phyloP scores from a whole-genome alignment of 345 rosid species.

The Heritiera fomes region DNA sequence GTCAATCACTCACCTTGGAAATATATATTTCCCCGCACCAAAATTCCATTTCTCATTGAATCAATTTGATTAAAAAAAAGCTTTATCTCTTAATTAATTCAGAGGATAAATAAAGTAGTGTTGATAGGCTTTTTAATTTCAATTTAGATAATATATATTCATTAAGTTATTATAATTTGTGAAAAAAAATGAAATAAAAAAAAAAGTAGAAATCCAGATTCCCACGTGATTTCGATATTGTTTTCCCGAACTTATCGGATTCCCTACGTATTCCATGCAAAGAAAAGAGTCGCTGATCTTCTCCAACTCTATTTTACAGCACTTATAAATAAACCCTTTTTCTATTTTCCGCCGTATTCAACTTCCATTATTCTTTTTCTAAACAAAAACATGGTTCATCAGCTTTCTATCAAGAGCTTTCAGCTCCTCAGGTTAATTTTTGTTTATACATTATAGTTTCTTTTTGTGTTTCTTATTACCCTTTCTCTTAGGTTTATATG shows the following conservation, averaged over 20 bases:
- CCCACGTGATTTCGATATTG: background rate
- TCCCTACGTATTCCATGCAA: background rate
- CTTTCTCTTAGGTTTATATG: background rate
- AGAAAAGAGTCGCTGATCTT: background rate
- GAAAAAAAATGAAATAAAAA: background rate
- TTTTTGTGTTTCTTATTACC: background rate
- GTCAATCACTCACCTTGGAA: background rate
- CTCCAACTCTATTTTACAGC: background rate
- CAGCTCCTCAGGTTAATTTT: slow-evolving; percentile 21
- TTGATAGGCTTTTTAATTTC: background rate
- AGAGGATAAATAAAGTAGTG: no score
- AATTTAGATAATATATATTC: no score
- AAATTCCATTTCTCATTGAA: no score
- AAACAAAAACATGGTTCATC: slow-evolving; percentile 24
- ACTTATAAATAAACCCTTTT: no score
- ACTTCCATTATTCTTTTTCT: background rate
- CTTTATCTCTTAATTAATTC: no score
- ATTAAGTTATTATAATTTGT: background rate
- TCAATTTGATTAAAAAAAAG: no score
- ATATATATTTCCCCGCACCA: no score
- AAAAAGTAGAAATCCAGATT: background rate
- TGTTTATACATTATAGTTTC: background rate
- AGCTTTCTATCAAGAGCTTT: slow-evolving; percentile 20
- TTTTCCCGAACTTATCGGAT: background rate
- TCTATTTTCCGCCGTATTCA: background rate